Conservation (phyloP, 2,329 filamentous ascomycete species). For the Aspergillus sp. region DNA sequence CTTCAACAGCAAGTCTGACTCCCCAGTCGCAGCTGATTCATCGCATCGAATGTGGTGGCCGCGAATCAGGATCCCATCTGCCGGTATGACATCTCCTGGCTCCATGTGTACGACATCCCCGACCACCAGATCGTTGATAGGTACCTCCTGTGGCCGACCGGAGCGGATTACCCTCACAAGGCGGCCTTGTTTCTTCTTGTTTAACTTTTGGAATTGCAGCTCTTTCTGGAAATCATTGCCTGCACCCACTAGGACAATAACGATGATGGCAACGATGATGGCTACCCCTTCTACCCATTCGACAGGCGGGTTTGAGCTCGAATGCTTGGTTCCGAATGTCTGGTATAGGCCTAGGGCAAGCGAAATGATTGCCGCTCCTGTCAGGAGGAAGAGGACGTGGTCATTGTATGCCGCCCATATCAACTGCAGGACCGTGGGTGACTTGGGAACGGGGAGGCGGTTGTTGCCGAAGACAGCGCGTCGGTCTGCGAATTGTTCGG, state of each 20-base stretch:
- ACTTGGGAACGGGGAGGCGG: slow-evolving; percentile 64
- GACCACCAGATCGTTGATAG: slow-evolving; percentile 49
- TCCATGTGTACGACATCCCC: slow-evolving; percentile 23
- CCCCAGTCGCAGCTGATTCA: slow-evolving; percentile 26
- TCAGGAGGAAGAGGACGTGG: slow-evolving; percentile 70
- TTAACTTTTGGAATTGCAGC: slow-evolving; percentile 60
- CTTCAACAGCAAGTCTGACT: slow-evolving; percentile 21
- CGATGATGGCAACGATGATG: slow-evolving; percentile 69
- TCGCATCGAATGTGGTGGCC: slow-evolving; percentile 50
- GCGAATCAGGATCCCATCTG: slow-evolving; percentile 64
- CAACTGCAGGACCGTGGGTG: slow-evolving; percentile 66
- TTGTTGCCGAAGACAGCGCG: slow-evolving; percentile 59
- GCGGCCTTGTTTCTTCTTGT: slow-evolving; percentile 74
- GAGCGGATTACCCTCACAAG: slow-evolving; percentile 62
- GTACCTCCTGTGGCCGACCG: slow-evolving; percentile 65
- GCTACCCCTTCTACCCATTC: slow-evolving; percentile 76
- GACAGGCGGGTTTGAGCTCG: slow-evolving; percentile 41
- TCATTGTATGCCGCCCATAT: slow-evolving; percentile 79
- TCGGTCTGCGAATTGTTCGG: slow-evolving; percentile 8
- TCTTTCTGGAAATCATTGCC: slow-evolving; percentile 75
- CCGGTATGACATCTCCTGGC: slow-evolving; percentile 66
- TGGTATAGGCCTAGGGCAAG: slow-evolving; percentile 70
- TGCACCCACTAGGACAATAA: slow-evolving; percentile 70
- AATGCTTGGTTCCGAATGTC: slow-evolving; percentile 30
- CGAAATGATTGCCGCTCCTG: slow-evolving; percentile 68